phyloP scores from a whole-genome alignment of 805 yeast species.

The Schwanniomyces polymorphus region DNA sequence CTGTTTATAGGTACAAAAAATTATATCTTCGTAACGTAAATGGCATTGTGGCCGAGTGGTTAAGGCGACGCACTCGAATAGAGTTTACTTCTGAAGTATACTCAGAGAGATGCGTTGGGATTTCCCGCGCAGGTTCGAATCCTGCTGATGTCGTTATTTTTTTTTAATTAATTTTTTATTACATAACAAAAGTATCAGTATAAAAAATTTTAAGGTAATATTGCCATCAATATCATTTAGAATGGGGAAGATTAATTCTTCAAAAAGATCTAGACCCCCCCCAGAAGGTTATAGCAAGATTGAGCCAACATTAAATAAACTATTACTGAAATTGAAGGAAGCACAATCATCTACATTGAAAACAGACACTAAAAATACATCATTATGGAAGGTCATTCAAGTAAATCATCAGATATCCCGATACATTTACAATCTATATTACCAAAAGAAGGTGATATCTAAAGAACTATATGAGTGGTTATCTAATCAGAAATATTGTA shows the following conservation, averaged over 20 bases:
- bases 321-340: constrained; percentile 57
- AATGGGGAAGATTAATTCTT: constrained; percentile 48
- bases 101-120: constrained; percentile 15
- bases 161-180: constrained; percentile 5
- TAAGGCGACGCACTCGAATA: constrained; percentile 17
- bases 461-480: constrained; percentile 73
- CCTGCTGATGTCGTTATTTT: constrained; percentile 54
- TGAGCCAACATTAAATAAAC: constrained; percentile 63
- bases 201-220: background rate
- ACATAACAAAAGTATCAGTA: background rate
- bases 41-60: constrained; percentile 18
- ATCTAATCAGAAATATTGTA: constrained; percentile 63
- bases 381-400: constrained; percentile 68
- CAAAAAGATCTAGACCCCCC: constrained; percentile 48
- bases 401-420: constrained; percentile 75
- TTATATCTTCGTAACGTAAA: too few species aligned
- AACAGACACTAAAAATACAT: constrained; percentile 52
- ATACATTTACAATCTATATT: constrained; percentile 72
- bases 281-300: constrained; percentile 77
- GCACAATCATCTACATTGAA: constrained; percentile 32
- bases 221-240: too few species aligned
- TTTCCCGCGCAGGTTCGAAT: constrained; percentile 61
- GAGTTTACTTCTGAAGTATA: background rate
- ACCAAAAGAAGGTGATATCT: constrained; percentile 67
- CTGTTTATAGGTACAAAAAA: too few species aligned